Evolutionary conservation across 192 early-diverging fungal genomes (phyloP), one percentile per base, ranked within the genome.

Genomic region (Lunasporangiospora selenospora): DNA sequence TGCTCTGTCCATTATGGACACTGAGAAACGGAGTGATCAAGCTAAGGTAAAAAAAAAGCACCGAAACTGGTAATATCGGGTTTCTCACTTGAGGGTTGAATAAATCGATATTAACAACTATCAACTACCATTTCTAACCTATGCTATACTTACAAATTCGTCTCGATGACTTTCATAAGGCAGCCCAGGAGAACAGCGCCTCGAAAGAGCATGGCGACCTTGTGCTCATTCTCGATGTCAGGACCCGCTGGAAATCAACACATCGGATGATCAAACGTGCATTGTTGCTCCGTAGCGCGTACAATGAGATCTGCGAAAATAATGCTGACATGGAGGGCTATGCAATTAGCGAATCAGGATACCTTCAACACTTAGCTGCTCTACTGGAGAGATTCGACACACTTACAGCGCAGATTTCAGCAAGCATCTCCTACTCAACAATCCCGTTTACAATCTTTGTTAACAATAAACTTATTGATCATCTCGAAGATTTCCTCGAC

Each of bases 381-480:
- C 49, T 63, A 21, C 40, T 62, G 60, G 8, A 53, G 27, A 1
- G 45, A 0, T 53, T 52, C 31, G 49, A 62, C 49, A 53, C 16
- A 33, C 43, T 54, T 36, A 64, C 61, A n/a, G 46, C 51, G 45
- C 53, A n/a, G 26, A 23, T 53, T 7, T 52, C 29, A 4, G 48
- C 48, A 19, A 53, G 61, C 51, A 53, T 37, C 42, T 27, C 40
- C 16, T 63, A 63, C 37, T 41, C 34, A 37, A 47, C 51, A 37
- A 64, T 64, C 3, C 18, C 62, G 12, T 46, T 53, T 32, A 64
- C 51, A 27, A n/a, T 64, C 29, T 15, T 53, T 24, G 16, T 64
- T 36, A 54, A 64, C 52, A 64, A 64, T 24, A 38, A 19, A 16
- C 43, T 64, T 6, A 45, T 53, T 41, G 43, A 12, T 8, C 37